A percentile compares a stretch with the other conserved stretches of the same genome.
Evolutionary conservation across 2,329 filamentous ascomycete genomes (phyloP).

Genomic region (Paecilomyces dactylethromorphus): DNA sequence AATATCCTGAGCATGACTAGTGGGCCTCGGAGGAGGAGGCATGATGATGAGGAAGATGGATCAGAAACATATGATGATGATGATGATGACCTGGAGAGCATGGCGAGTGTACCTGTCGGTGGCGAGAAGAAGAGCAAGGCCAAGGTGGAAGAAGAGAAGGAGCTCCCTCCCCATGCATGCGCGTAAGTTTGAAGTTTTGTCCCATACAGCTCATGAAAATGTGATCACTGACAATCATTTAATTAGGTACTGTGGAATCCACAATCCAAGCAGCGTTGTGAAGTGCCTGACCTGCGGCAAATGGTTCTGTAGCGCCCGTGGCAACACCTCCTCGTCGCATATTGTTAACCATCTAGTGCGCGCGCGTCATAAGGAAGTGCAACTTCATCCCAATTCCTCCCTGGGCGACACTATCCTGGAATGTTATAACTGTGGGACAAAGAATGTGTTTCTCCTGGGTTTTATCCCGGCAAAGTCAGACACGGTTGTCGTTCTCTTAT

Average conservation of each 20-base stretch:
- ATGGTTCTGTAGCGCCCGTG: slow-evolving; percentile 97
- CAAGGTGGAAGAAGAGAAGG: slow-evolving; percentile 72
- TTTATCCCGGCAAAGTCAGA: slow-evolving; percentile 99
- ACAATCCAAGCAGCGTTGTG: slow-evolving; percentile 89
- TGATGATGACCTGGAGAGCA: slow-evolving; percentile 70
- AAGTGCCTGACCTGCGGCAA: slow-evolving; percentile 95
- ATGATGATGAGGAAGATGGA: slow-evolving; percentile 85
- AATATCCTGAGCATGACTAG: slow-evolving; percentile 65
- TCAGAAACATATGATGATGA: slow-evolving; percentile 78
- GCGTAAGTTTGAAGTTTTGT: slow-evolving; percentile 56
- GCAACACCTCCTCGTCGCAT: slow-evolving; percentile 93
- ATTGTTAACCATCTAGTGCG: slow-evolving; percentile 98
- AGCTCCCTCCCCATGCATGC: slow-evolving; percentile 91
- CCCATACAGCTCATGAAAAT: neutral
- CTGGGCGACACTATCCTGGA: slow-evolving; percentile 94
- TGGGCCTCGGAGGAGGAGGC: slow-evolving; percentile 57
- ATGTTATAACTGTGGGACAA: slow-evolving; percentile 99
- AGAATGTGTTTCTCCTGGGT: slow-evolving; percentile 94
- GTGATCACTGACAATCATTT: slow-evolving; percentile 4
- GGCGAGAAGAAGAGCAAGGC: slow-evolving; percentile 57
- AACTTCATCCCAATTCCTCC: slow-evolving; percentile 86
- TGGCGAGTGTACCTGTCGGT: slow-evolving; percentile 76
- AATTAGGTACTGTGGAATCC: slow-evolving; percentile 86
- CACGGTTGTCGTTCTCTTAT: slow-evolving; percentile 92
- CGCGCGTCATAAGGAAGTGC: slow-evolving; percentile 96